phyloP scores from a whole-genome alignment of 225 moss, liverwort and hornwort species.

The Climacium dendroides region DNA sequence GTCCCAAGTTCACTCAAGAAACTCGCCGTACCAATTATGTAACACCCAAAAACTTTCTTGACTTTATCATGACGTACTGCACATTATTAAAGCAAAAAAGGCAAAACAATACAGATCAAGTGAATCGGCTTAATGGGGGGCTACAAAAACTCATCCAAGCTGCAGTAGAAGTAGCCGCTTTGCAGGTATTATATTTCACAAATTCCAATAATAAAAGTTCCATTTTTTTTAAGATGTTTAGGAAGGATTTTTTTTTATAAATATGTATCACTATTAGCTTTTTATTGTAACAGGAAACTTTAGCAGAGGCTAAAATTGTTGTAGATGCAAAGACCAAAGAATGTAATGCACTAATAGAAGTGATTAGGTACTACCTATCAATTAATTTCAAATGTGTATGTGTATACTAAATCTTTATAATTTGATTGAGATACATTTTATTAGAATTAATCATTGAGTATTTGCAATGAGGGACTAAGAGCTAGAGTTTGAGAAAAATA shows the following conservation, averaged over 20 bases:
- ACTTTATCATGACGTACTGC: conserved; percentile 59
- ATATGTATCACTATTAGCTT: neutral
- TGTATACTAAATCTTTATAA: neutral
- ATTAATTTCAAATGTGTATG: no score
- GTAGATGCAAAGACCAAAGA: conserved; percentile 82
- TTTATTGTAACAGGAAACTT: conserved; percentile 31
- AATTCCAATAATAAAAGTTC: neutral
- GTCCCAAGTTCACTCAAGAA: conserved; percentile 54
- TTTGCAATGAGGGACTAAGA: no score
- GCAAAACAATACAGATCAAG: conserved; percentile 42
- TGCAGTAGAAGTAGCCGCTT: conserved; percentile 44
- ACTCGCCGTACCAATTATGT: conserved; percentile 66
- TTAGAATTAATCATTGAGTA: no score
- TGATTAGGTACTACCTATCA: conserved; percentile 47
- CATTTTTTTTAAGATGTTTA: neutral
- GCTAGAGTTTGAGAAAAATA: no score
- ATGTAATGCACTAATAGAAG: conserved; percentile 62
- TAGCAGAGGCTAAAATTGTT: conserved; percentile 68
- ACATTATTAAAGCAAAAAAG: conserved; percentile 34
- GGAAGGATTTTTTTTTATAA: no score
- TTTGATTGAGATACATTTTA: no score
- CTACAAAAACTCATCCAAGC: conserved; percentile 88
- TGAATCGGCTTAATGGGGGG: conserved; percentile 65
- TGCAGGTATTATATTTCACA: conserved; percentile 24
- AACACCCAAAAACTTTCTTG: conserved; percentile 77